Base-by-base conservation (phyloP, 768 basidiomycete species). In the Cantharellus cinnabarinus region DNA sequence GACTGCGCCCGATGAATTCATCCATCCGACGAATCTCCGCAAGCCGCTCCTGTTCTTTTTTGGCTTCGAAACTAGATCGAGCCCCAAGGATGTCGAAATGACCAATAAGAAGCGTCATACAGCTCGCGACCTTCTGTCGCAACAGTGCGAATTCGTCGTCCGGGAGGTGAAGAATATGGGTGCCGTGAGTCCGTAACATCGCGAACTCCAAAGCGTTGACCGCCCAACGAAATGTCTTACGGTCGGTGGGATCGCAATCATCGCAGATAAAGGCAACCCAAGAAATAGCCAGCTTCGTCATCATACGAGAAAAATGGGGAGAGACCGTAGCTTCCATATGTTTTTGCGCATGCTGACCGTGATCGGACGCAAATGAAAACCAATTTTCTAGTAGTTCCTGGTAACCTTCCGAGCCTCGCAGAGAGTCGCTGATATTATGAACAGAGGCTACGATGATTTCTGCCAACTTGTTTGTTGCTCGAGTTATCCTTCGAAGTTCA, bases 231-330 rank as follows among this genome's bases (percentile, higher is more conserved):
- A 99, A 99, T 0, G 90, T 98, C 69, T 83, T 86, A 60, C 89
- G 79, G 69, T 98, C 93, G 41, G 88, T 85, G 4, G 93, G 90
- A 65, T 95, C 88, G 71, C 95, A 99, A 65, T 93, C 89, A 67
- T 97, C 91, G 71, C 90, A 95, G 63, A 98, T 94, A 74, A 99
- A 98, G 50, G 90, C 84, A 41, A 98, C 89, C 94, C 94, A 99
- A 7, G 88, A 85, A 65, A 98, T 97, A 5, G 93, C 89, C 57
- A 98, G 78, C 61, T 81, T 83, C 69, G 93, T 84, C 41, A 97
- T 75, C 2, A 85, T 76, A 4, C 84, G 79, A 66, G 86, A 85
- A 71, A 95, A 94, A 63, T 84, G 82, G 64, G 77, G 72, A 58
- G 83, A 68, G 0, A 80, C 74, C 0, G 78, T 66, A 14, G 77